Conservation (phyloP, 2,329 filamentous ascomycete genomes). For the Claviceps sorghi region DNA sequence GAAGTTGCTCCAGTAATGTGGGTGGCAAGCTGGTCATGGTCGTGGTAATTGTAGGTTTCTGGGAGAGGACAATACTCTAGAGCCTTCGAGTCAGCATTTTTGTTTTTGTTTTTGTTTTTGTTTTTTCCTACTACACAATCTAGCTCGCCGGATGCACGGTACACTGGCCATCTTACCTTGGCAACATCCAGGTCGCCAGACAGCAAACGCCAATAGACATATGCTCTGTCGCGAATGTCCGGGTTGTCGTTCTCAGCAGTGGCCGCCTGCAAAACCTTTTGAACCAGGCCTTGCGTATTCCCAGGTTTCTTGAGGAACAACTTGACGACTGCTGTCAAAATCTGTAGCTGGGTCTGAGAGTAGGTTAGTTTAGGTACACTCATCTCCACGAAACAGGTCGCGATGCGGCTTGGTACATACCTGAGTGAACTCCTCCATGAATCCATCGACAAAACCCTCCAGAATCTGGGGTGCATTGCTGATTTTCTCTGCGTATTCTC, state of each 20-base stretch:
- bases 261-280: slow-evolving; percentile 84
- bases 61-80: slow-evolving; percentile 74
- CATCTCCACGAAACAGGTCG: neutral
- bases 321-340: slow-evolving; percentile 92
- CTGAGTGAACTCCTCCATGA: slow-evolving; percentile 93
- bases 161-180: slow-evolving; percentile 41
- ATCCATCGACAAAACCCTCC: slow-evolving; percentile 78
- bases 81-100: neutral
- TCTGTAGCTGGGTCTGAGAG: slow-evolving; percentile 81
- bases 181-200: slow-evolving; percentile 84
- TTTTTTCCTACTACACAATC: neutral
- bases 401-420: slow-evolving; percentile 23
- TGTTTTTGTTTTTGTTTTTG: no score
- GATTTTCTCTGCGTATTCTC: slow-evolving; percentile 98
- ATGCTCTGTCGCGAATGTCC: slow-evolving; percentile 90
- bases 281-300: slow-evolving; percentile 77
- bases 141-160: no score
- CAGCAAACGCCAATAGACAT: slow-evolving; percentile 93
- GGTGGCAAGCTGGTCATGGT: slow-evolving; percentile 85
- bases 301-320: slow-evolving; percentile 94
- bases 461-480: slow-evolving; percentile 95
- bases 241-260: slow-evolving; percentile 95
- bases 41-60: slow-evolving; percentile 85
- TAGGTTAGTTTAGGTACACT: slow-evolving; percentile 1
- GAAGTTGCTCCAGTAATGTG: slow-evolving; percentile 73